phyloP scores from a whole-genome alignment of 1,284 basidiomycete genomes.

The Ceratobasidium sp. region DNA sequence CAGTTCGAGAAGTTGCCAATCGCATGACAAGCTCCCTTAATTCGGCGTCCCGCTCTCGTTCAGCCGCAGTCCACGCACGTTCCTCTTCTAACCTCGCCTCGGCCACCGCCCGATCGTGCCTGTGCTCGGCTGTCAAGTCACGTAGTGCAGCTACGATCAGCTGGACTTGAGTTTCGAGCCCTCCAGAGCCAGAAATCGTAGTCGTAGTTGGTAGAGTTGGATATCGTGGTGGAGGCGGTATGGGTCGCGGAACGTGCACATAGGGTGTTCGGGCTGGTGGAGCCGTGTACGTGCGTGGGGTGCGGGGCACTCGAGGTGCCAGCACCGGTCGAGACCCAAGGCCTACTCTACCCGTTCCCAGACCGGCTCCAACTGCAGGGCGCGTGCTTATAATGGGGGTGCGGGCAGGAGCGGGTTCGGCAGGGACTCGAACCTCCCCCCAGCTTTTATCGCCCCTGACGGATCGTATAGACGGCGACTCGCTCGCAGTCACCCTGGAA shows the following conservation, averaged over 20 bases:
- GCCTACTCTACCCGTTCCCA: background rate
- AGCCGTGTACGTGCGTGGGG: constrained; percentile 4
- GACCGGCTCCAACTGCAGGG: background rate
- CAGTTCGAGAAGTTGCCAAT: constrained; percentile 2
- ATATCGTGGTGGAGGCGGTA: constrained; percentile 37
- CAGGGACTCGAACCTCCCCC: constrained; percentile 30
- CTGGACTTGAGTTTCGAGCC: constrained; percentile 28
- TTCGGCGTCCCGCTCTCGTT: constrained; percentile 22
- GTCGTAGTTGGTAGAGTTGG: constrained; percentile 7
- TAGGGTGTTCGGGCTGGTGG: constrained; percentile 20
- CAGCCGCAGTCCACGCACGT: constrained; percentile 16
- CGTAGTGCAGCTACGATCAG: constrained; percentile 31
- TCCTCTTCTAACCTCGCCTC: constrained; percentile 21
- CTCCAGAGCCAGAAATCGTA: background rate
- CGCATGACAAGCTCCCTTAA: constrained; percentile 15
- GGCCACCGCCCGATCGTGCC: constrained; percentile 1
- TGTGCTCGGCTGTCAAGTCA: constrained; percentile 27
- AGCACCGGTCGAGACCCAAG: background rate
- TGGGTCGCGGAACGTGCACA: constrained; percentile 29
- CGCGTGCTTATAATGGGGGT: background rate
- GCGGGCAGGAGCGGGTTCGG: background rate
- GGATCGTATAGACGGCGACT: constrained; percentile 21
- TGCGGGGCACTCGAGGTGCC: background rate
- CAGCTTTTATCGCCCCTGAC: constrained; percentile 11
- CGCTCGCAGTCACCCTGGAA: constrained; percentile 13